Evolutionary conservation across 768 basidiomycete genomes (phyloP), one percentile per base, ranked within the genome.

Genomic region (Psilocybe azurescens): DNA sequence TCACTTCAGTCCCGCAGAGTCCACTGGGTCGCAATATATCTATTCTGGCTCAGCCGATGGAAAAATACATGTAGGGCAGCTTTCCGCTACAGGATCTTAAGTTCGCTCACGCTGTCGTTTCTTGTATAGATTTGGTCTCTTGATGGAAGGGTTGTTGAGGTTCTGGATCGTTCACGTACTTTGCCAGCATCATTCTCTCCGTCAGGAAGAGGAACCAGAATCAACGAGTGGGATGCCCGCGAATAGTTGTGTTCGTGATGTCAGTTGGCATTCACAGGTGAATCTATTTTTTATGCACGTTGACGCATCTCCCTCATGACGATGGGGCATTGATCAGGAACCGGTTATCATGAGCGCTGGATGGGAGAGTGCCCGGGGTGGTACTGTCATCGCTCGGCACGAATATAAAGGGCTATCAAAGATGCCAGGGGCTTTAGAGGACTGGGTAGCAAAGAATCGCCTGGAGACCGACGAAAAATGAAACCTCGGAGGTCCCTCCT

Each of bases 321-420:
- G 50, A 44, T 53, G 28, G 11, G 28, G 10, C 9, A 36, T 29
- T 32, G 9, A 44, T 41, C 72, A 91, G 86, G 90, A 96, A 81
- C 95, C 97, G 41, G 88, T 91, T 20, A 72, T 99, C 51, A 91
- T 99, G 89, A 95, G 91, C 64, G 93, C 92, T 5, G 95, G 88
- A 3, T 99, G 97, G 97, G 88, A 90, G 47, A 82, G 78, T 41
- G 78, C 79, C 30, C 76, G 81, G 33, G 83, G 82, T 18, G 87
- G 89, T 11, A 95, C 94, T 39, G 83, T 88, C 47, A 85, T 99
- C 24, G 97, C 96, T 5, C 83, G 91, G 66, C 97, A 99, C 67
- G 94, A 98, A 76, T 99, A 95, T 94, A 97, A 96, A 75, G 95
- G 96, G 5, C 77, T 96, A 58, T 83, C 85, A 1, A 96, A 94